Percentiles rank a stretch among this genome's conserved stretches.
Evolutionary conservation across 352 stramenopile species (phyloP).

Genomic region (Phytophthora uliginosa): DNA sequence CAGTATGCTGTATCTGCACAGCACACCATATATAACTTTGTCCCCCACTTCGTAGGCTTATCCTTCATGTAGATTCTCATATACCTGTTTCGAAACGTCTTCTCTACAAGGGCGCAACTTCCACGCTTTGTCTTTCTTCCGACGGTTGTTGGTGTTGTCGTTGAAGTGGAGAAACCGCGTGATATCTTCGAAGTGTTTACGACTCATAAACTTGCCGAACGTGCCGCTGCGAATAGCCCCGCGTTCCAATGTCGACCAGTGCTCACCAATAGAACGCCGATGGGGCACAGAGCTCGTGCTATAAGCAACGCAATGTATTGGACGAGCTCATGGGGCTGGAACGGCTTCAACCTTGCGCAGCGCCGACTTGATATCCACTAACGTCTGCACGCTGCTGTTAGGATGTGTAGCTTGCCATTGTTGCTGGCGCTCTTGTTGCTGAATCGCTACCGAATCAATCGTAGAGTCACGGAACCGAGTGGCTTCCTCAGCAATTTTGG

Average conservation of each 20-base stretch:
- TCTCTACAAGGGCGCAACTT: conserved; percentile 14
- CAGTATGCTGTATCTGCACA: too few species aligned
- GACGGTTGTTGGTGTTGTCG: conserved; percentile 11
- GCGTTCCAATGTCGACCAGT: conserved; percentile 7
- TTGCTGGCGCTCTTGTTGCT: background rate
- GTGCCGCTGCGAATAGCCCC: conserved; percentile 12
- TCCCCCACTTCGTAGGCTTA: too few species aligned
- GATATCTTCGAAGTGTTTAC: conserved; percentile 22
- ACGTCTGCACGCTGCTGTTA: background rate
- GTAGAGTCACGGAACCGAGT: background rate
- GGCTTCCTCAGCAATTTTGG: conserved; percentile 7
- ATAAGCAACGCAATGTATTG: conserved; percentile 16
- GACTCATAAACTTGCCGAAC: conserved; percentile 23
- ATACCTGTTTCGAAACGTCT: background rate
- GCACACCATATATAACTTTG: too few species aligned
- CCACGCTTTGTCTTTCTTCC: conserved; percentile 13
- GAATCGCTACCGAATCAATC: background rate
- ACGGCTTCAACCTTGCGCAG: conserved; percentile 3
- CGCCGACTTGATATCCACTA: conserved; percentile 5
- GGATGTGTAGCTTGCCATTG: conserved; percentile 1
- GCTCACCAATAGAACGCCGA: background rate
- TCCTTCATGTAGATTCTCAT: too few species aligned
- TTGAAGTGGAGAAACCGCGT: conserved; percentile 20
- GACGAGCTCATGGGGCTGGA: conserved; percentile 20
- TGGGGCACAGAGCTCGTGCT: conserved; percentile 4